These are phyloP conservation scores for Dactylis glomerata DNA, from an alignment of 176 grass and related monocot genomes.

Conservation along the genomic window DNA sequence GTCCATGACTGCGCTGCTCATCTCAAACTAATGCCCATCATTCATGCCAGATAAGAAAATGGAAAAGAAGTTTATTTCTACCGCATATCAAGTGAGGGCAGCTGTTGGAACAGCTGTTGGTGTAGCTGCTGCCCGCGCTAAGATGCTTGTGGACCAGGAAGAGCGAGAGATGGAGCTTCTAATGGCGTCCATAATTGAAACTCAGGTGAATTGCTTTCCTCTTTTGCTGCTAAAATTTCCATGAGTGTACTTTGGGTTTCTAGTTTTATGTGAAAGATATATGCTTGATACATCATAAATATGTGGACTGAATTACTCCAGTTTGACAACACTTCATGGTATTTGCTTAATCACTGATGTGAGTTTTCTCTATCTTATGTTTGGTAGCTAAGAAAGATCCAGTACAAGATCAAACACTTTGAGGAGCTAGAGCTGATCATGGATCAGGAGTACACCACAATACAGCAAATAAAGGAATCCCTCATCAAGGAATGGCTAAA, in stretches of 20 bases:
- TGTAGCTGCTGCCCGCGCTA: constrained; percentile 81
- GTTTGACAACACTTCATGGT: neutral
- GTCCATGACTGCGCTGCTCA: neutral
- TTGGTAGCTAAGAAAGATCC: constrained; percentile 79
- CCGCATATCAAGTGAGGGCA: constrained; percentile 71
- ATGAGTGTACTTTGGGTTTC: neutral
- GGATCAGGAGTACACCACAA: constrained; percentile 60
- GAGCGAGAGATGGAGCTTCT: constrained; percentile 94
- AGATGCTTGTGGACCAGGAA: constrained; percentile 88
- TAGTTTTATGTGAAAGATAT: neutral
- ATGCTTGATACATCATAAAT: neutral
- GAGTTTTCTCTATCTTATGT: neutral
- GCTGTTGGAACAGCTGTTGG: constrained; percentile 78
- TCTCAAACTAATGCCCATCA: constrained; percentile 3
- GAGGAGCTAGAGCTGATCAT: constrained; percentile 77
- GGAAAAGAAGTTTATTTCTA: constrained; percentile 48
- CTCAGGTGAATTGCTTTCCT: constrained; percentile 52
- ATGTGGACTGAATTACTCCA: neutral
- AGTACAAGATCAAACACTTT: constrained; percentile 85
- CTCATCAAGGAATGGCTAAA: constrained; percentile 69
- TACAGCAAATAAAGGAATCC: constrained; percentile 64
- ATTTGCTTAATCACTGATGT: neutral
- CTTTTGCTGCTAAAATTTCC: neutral
- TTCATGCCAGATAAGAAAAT: constrained; percentile 30
- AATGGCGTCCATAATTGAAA: constrained; percentile 93